Evolutionary conservation across 78 protist genomes (phyloP).

Genomic region (Speleostelium caveatum): DNA sequence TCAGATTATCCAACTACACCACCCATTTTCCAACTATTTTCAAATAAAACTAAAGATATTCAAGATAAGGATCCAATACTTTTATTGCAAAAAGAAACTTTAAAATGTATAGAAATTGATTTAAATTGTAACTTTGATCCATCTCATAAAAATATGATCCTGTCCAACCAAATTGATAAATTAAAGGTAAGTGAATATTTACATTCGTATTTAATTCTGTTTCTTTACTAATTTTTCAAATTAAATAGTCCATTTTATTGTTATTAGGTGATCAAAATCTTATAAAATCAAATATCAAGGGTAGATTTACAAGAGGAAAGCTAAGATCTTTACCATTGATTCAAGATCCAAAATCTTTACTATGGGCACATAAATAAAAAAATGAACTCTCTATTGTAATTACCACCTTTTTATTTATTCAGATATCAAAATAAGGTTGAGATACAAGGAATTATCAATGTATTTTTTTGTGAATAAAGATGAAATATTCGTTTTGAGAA

Average conservation of each 20-base stretch:
- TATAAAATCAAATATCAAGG: conserved; percentile 8
- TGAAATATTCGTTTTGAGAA: too few species aligned
- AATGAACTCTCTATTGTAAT: too few species aligned
- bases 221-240: too few species aligned
- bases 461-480: too few species aligned
- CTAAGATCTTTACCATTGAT: conserved; percentile 18
- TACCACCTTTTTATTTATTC: too few species aligned
- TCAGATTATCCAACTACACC: conserved; percentile 27
- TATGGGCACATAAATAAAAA: conserved; percentile 22
- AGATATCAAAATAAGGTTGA: too few species aligned
- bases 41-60: neutral
- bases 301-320: conserved; percentile 24
- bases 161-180: neutral
- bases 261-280: neutral
- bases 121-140: conserved; percentile 9
- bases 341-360: conserved; percentile 1
- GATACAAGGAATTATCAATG: too few species aligned
- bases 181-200: too few species aligned
- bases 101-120: neutral
- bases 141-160: neutral
- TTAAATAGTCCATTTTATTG: conserved; percentile 4
- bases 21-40: conserved; percentile 5
- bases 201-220: too few species aligned
- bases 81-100: conserved; percentile 21
- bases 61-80: neutral